A percentile compares a stretch with the other conserved stretches of the same genome.
These are phyloP conservation scores for Hansenula sp. DNA, from an alignment of 1,139 yeast species.

Conservation along the genomic window DNA sequence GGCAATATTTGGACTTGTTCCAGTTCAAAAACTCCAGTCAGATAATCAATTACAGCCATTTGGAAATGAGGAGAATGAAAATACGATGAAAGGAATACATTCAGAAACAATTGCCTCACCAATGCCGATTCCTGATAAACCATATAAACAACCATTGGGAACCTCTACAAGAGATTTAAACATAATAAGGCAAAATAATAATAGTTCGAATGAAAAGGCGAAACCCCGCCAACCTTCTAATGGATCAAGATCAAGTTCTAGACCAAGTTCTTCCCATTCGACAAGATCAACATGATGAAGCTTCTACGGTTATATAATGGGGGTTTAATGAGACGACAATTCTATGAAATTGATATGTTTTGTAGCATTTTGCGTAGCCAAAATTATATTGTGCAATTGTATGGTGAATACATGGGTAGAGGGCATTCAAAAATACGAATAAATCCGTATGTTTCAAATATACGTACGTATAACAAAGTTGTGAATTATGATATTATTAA, in stretches of 20 bases:
- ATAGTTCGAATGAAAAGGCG: neutral
- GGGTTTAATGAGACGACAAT: no score
- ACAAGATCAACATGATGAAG: neutral
- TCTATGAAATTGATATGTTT: no score
- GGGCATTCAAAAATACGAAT: no score
- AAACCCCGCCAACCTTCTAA: conserved; percentile 5
- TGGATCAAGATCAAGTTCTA: neutral
- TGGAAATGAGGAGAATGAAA: neutral
- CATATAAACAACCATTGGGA: conserved; percentile 10
- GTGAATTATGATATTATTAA: no score
- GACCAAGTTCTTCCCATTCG: neutral
- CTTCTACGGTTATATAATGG: no score
- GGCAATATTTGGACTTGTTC: conserved; percentile 9
- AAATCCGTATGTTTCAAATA: no score
- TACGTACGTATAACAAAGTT: no score
- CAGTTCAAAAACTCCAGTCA: no score
- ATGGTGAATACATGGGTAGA: no score
- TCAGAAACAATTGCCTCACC: conserved; percentile 19
- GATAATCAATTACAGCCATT: no score
- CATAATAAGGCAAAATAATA: neutral
- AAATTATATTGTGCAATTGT: no score
- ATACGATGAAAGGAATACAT: neutral
- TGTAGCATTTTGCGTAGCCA: no score
- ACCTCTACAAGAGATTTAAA: conserved; percentile 3
- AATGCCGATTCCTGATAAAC: conserved; percentile 27